Percentiles rank a stretch among this genome's conserved stretches.
Evolutionary conservation across 257 asterid species (phyloP).

Genomic region (Lantana camara): DNA sequence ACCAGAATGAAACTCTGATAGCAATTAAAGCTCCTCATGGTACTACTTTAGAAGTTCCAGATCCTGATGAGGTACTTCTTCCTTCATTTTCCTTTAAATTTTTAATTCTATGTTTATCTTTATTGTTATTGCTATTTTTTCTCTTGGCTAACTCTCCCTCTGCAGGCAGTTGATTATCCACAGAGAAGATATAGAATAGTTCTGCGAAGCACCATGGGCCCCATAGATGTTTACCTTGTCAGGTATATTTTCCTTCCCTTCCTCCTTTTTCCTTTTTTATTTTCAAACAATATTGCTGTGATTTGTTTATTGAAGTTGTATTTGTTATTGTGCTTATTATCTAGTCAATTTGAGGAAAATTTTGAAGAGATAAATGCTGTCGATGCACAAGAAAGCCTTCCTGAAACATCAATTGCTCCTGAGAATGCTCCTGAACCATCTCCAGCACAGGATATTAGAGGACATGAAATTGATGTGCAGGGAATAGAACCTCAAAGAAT

Average conservation of each 20-base stretch:
- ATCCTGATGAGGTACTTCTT: conserved; percentile 81
- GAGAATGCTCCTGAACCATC: conserved; percentile 46
- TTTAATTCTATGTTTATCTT: conserved; percentile 2
- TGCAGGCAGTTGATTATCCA: conserved; percentile 87
- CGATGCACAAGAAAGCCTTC: conserved; percentile 53
- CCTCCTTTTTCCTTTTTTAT: conserved; percentile 11
- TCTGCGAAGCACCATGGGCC: conserved; percentile 93
- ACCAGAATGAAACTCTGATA: conserved; percentile 87
- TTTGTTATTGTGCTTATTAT: conserved; percentile 8
- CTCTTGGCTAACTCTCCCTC: conserved; percentile 22
- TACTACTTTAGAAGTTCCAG: conserved; percentile 92
- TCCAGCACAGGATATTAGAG: conserved; percentile 42
- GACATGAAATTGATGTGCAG: conserved; percentile 44
- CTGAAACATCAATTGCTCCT: conserved; percentile 53
- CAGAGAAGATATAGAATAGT: conserved; percentile 86
- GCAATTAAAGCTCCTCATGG: conserved; percentile 98
- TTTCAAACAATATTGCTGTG: neutral
- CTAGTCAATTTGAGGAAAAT: conserved; percentile 82
- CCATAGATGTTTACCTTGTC: conserved; percentile 84
- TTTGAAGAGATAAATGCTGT: conserved; percentile 62
- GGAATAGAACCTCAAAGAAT: conserved; percentile 52
- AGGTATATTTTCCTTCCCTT: conserved; percentile 50
- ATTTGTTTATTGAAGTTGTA: conserved; percentile 16
- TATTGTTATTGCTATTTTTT: neutral
- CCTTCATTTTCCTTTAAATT: conserved; percentile 9